These are phyloP conservation scores for Rugiboletus extremiorientalis DNA, from an alignment of 1,284 basidiomycete species.

Conservation along the genomic window DNA sequence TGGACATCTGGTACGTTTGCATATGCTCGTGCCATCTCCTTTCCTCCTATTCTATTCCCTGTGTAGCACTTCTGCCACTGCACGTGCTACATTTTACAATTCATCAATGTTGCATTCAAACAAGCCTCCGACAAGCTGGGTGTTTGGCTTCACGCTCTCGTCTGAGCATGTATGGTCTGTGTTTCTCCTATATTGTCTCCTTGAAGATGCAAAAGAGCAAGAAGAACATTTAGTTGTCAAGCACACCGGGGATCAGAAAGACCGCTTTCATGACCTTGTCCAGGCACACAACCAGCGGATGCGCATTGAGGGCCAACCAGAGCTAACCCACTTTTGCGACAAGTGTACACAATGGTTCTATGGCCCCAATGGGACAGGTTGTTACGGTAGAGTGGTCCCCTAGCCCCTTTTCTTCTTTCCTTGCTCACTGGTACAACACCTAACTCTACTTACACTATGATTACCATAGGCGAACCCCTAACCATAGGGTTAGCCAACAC, in stretches of 20 bases:
- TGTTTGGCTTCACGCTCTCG: neutral
- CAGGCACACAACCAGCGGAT: slow-evolving; percentile 15
- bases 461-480: no score
- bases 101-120: neutral
- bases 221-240: neutral
- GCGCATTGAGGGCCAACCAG: slow-evolving; percentile 16
- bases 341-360: slow-evolving; percentile 16
- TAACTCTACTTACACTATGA: no score
- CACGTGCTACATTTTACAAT: neutral
- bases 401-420: no score
- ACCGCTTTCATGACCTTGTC: slow-evolving; percentile 16
- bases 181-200: neutral
- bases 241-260: neutral
- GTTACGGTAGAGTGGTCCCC: no score
- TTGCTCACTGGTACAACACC: no score
- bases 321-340: slow-evolving; percentile 24
- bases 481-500: no score
- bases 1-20: slow-evolving; percentile 3
- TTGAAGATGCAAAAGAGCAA: neutral
- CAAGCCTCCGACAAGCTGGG: neutral
- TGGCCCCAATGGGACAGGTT: neutral
- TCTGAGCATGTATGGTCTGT: neutral
- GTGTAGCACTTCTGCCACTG: neutral
- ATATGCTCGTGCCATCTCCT: no score
- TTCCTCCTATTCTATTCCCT: no score